Evolutionary conservation across 352 stramenopile species (phyloP), one percentile per base, ranked within the genome.

Genomic region (Phytopythium chamaehyphon): DNA sequence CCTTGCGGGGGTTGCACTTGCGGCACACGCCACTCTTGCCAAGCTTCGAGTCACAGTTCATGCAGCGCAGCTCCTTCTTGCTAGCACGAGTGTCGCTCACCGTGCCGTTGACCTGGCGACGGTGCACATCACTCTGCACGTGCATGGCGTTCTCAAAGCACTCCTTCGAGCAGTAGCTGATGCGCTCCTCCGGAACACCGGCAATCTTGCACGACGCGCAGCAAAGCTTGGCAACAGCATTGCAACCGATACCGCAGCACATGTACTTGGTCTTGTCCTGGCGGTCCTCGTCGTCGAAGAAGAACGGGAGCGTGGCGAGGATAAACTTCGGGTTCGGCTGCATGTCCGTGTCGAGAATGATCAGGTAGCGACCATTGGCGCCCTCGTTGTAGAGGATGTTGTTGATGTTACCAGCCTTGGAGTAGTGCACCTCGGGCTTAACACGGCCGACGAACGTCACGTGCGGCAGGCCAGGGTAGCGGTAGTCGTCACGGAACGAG

Each of bases 351-450:
- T 94, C 81, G 3, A 92, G 54, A 46, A 94, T 90, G 22, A 94
- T 71, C 7, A 90, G 48, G 65, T 92, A 90, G 36, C 78, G 76
- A 19, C 83, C 81, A 48, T 76, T 91, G 15, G 80, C 76, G 19
- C 80, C 81, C 56, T 94, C 83, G 58, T 94, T 91, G 71, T 91
- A 90, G 44, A 91, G 64, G 15, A 62, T 71, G 57, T 94, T 94
- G 73, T 94, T 94, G 65, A 94, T 90, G 69, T 94, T 94, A 24
- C 83, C 83, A 16, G 83, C 83, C 72, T 94, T 94, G 12, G 83
- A 88, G 66, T 92, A 90, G 66, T 94, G 81, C 4, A 69, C 73
- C 26, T 87, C 71, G 2, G 81, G 77, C 71, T 91, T 91, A 19
- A 91, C 75, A 67, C 81, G 81, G 4, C 81, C 81, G 37, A 91